Evolutionary conservation across 1,139 yeast species (phyloP), one percentile per base, ranked within the genome.

Genomic region (Debaryomyces psychrophilus): DNA sequence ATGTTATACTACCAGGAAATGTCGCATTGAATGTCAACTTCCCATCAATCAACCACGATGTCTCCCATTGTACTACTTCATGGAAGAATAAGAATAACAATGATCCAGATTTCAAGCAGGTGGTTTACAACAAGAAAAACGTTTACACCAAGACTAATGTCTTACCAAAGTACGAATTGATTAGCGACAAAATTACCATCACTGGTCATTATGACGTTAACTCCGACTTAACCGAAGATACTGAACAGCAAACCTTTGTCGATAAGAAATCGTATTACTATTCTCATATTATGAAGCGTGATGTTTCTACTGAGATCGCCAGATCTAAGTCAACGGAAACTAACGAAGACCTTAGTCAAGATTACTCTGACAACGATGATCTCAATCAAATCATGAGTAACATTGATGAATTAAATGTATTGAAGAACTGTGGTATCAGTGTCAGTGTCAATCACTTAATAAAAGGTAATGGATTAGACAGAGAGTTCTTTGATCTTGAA

Each of bases 1-100:
- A 20, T 11, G 33, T 11, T 4, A 26, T 29, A 9, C 23, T 40
- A 26, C 46, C 46, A 15, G 40, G 15, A 18, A 36, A 31, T 12
- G 22, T 40, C 3, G 31, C 46, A 2, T 51, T 65, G 25, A 65
- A 68, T 47, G 57, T 71, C 37, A 58, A 64, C 46, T 60, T 66
- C 45, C 76, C 75, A n/a, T 61, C 70, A 4, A 52, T 69, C 20
- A 65, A 65, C 51, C 60, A 64, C 43, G 58, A 53, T 6, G 51
- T 56, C 43, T 66, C 73, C 2, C 54, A 53, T 18, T 70, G 71
- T 46, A 48, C 50, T 41, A 57, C 67, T 27, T 51, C 62, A 5
- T 20, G 23, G 26, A 37, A 41, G 18, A 34, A 42, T 8, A 28
- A 31, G 5, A 20, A 27, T 23, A 49, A 47, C 6, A 23, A 27